Base-by-base conservation (phyloP, 495 filamentous ascomycete species). In the Talaromyces ruber region DNA sequence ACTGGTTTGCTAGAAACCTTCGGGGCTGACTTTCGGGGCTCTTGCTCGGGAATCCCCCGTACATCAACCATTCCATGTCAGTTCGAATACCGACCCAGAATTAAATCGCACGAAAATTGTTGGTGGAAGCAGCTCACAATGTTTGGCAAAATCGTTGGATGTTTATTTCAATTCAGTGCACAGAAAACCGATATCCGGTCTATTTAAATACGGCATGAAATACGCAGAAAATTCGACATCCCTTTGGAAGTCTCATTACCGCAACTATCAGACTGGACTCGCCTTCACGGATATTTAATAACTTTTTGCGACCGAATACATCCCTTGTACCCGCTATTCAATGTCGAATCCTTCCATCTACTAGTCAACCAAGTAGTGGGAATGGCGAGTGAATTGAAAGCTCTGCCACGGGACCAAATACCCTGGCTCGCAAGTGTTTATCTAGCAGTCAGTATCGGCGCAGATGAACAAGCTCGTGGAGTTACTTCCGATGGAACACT, bases 11-110 rank as follows among this genome's bases (percentile, higher is more conserved):
- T 39, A 28, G 18, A 54, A 54, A 12, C 24, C 28, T 26, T 54
- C 52, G 52, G 52, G 52, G 52, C 52, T 54, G 7, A 14, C 6
- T 54, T 12, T 54, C 52, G 52, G 52, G 52, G 52, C 52, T 39
- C 12, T 16, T 16, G 34, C 34, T 39, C 34, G 14, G 34, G 55
- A 58, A 58, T 58, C 55, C 24, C 55, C 55, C 8, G 55, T 58
- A 18, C 55, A 58, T 58, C 55, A 58, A 37, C 55, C 55, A 58
- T 58, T 58, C 14, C 55, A 58, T 18, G 55, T 58, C 55, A 58
- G 55, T 6, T 58, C 55, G 21, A 58, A 58, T 29, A 58, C 32
- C 4, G 55, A 58, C 21, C 55, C 55, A 21, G 29, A 58, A 21
- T 24, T 30, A 21, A 58, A 58, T 58, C 55, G 55, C 28, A 58